Percentiles rank a stretch among this genome's conserved stretches.
Conservation (phyloP, 2,329 filamentous ascomycete species). For the Colletotrichum eleusines region DNA sequence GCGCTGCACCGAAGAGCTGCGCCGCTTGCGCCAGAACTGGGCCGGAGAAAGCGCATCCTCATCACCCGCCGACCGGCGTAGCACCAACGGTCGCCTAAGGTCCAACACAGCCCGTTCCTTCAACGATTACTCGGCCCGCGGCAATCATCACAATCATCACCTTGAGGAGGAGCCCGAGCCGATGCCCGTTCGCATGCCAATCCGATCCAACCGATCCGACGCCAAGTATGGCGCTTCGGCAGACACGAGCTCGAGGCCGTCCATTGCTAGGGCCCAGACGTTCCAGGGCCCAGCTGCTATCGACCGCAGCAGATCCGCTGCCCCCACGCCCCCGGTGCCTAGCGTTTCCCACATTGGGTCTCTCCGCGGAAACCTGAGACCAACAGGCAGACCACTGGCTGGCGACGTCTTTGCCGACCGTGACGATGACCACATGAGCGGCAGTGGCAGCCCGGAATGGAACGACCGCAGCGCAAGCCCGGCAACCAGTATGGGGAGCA, state of each 20-base stretch:
- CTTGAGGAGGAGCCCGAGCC: slow-evolving; percentile 46
- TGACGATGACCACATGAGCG: slow-evolving; percentile 64
- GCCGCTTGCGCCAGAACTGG: slow-evolving; percentile 64
- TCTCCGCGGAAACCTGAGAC: slow-evolving; percentile 59
- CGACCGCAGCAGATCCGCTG: slow-evolving; percentile 39
- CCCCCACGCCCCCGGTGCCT: slow-evolving; percentile 30
- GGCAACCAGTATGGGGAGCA: slow-evolving; percentile 68
- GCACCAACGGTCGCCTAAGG: slow-evolving; percentile 52
- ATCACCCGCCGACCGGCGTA: slow-evolving; percentile 43
- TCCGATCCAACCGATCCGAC: slow-evolving; percentile 52
- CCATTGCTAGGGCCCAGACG: slow-evolving; percentile 54
- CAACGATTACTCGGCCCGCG: slow-evolving; percentile 51
- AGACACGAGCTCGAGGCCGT: slow-evolving; percentile 54
- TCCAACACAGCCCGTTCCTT: slow-evolving; percentile 63
- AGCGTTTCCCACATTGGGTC: slow-evolving; percentile 49
- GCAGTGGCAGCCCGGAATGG: slow-evolving; percentile 65
- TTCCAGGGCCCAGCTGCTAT: slow-evolving; percentile 49
- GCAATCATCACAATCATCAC: slow-evolving; percentile 52
- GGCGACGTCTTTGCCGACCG: slow-evolving; percentile 61
- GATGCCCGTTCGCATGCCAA: slow-evolving; percentile 58
- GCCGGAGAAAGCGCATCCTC: slow-evolving; percentile 45
- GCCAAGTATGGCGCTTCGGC: slow-evolving; percentile 49
- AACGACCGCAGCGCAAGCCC: slow-evolving; percentile 66
- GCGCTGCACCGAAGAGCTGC: slow-evolving; percentile 85
- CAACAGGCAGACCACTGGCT: slow-evolving; percentile 54